These are phyloP conservation scores for Botrytis squamosa DNA, from an alignment of 2,329 filamentous ascomycete species.

Conservation along the genomic window DNA sequence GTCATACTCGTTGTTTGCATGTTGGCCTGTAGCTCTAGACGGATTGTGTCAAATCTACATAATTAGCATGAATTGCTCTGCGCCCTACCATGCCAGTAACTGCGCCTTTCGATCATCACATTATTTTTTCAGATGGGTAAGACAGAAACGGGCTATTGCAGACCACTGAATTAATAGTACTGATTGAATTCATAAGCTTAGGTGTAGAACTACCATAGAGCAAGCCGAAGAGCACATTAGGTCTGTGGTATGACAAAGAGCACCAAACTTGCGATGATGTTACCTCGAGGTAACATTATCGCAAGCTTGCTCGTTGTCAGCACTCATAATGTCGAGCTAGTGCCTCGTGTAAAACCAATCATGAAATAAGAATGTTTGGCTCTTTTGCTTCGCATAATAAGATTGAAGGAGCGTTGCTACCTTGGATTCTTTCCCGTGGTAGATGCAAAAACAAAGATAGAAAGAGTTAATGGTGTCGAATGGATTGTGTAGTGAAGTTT, in stretches of 20 bases:
- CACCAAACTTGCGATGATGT: neutral
- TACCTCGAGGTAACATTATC: neutral
- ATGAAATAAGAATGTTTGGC: neutral
- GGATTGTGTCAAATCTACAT: neutral
- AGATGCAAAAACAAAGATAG: no score
- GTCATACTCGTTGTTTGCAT: no score
- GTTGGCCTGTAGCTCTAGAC: neutral
- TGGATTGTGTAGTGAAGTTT: no score
- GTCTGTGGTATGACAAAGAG: neutral
- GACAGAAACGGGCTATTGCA: neutral
- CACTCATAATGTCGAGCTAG: neutral
- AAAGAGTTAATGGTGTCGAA: no score
- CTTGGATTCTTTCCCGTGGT: no score
- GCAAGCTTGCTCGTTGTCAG: neutral
- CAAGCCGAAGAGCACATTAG: no score
- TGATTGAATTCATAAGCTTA: neutral
- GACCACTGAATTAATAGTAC: neutral
- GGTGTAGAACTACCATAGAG: neutral
- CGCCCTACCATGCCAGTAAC: neutral
- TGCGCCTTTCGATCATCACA: neutral
- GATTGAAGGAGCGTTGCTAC: no score
- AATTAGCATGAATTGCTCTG: neutral
- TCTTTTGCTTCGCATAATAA: neutral
- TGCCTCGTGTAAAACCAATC: neutral
- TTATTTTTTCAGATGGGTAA: neutral